Evolutionary conservation across 1,284 basidiomycete genomes (phyloP).

Genomic region (Tetrapyrgos nigripes): DNA sequence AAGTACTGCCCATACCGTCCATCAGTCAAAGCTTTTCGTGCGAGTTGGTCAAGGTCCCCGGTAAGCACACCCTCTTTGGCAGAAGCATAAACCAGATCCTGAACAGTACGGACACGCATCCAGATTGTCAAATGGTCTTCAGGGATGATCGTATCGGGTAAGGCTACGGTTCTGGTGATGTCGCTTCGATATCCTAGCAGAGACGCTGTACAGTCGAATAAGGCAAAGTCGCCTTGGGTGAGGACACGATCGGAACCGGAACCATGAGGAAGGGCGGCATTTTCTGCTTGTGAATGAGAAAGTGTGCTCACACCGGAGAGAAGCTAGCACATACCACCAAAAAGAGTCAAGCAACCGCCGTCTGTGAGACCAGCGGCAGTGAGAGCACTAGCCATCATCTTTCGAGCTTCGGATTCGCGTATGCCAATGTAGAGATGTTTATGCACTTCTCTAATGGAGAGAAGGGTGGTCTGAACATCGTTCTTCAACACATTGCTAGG

Average conservation of each 20-base stretch:
- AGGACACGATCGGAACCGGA: conserved; percentile 72
- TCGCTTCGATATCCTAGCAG: conserved; percentile 82
- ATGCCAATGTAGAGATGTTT: conserved; percentile 74
- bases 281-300: conserved; percentile 52
- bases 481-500: conserved; percentile 8
- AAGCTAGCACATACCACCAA: conserved; percentile 68
- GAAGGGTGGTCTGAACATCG: conserved; percentile 66
- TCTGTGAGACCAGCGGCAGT: conserved; percentile 60
- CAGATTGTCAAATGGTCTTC: conserved; percentile 65
- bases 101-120: conserved; percentile 72
- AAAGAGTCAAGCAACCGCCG: conserved; percentile 70
- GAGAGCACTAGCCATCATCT: conserved; percentile 64
- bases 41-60: conserved; percentile 67
- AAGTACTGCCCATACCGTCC: conserved; percentile 67
- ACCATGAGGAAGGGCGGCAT: conserved; percentile 87
- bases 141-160: conserved; percentile 63
- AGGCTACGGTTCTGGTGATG: conserved; percentile 79
- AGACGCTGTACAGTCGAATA: conserved; percentile 80
- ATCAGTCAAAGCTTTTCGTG: conserved; percentile 58
- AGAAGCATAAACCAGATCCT: conserved; percentile 57
- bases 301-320: not conserved
- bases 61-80: conserved; percentile 60
- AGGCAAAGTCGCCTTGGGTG: conserved; percentile 63
- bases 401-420: conserved; percentile 70
- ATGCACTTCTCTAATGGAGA: conserved; percentile 74